Evolutionary conservation across 2,329 filamentous ascomycete genomes (phyloP).

Genomic region (Verticillium dahliae): DNA sequence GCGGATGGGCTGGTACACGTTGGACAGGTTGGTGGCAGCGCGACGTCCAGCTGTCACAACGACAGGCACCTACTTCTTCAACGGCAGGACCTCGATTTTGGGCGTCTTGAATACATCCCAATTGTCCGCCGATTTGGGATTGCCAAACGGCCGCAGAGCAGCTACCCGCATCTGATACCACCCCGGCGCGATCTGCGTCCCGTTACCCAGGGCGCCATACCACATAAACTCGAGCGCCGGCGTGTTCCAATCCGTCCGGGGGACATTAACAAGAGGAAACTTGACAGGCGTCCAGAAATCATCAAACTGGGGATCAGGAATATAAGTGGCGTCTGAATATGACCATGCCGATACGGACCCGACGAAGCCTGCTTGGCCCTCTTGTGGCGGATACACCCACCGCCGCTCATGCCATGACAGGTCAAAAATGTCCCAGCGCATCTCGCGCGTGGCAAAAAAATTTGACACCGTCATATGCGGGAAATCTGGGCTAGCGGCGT

Average conservation of each 20-base stretch:
- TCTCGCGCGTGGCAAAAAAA: conserved; percentile 14
- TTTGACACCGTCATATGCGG: conserved; percentile 12
- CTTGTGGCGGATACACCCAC: conserved; percentile 34
- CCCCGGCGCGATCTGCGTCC: conserved; percentile 30
- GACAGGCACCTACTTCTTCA: too few species aligned
- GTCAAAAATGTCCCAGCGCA: conserved; percentile 25
- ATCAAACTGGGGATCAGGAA: conserved; percentile 13
- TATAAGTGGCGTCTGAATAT: conserved; percentile 6
- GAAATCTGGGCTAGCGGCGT: conserved; percentile 12
- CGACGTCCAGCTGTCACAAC: too few species aligned
- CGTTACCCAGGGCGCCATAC: conserved; percentile 37
- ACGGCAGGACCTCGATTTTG: too few species aligned
- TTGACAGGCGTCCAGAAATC: conserved; percentile 17
- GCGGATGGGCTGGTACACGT: too few species aligned
- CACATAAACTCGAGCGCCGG: conserved; percentile 23
- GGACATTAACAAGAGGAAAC: conserved; percentile 15
- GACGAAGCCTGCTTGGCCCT: conserved; percentile 30
- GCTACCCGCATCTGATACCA: conserved; percentile 34
- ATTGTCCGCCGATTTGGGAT: conserved; percentile 30
- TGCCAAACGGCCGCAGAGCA: conserved; percentile 32
- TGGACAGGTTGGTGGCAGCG: too few species aligned
- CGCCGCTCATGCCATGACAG: conserved; percentile 27
- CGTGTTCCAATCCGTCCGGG: conserved; percentile 11
- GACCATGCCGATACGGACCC: conserved; percentile 27
- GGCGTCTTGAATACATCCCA: conserved; percentile 32